phyloP scores from a whole-genome alignment of 129 eudicot species.

The Flaveria robusta region DNA sequence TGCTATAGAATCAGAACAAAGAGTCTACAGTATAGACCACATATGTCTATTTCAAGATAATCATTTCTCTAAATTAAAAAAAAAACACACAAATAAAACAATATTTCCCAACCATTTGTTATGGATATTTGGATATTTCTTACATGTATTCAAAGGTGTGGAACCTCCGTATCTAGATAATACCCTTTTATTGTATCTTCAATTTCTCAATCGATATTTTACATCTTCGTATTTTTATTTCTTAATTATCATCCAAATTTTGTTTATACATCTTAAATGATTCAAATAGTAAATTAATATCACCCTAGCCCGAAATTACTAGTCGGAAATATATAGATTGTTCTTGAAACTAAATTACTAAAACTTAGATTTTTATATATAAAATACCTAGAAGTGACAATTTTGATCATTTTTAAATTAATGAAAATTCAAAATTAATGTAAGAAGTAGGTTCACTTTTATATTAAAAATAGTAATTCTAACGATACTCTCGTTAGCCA shows the following conservation, averaged over 20 bases:
- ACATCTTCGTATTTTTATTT: background rate
- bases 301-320: background rate
- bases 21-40: conserved; percentile 19
- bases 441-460: no score
- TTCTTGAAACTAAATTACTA: no score
- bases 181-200: background rate
- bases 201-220: background rate
- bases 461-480: no score
- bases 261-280: background rate
- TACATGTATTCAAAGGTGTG: conserved; percentile 18
- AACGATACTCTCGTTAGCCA: no score
- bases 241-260: background rate
- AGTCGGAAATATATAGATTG: no score
- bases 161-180: conserved; percentile 23
- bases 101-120: conserved; percentile 15
- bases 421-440: no score
- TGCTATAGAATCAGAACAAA: conserved; percentile 15
- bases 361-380: no score
- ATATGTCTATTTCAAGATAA: background rate
- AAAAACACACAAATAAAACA: background rate
- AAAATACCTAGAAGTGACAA: no score
- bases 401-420: no score
- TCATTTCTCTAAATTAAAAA: background rate
- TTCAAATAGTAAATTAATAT: background rate
- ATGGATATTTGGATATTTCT: conserved; percentile 18